These are phyloP conservation scores for Fraxinus anomala DNA, from an alignment of 257 asterid genomes.

Conservation along the genomic window DNA sequence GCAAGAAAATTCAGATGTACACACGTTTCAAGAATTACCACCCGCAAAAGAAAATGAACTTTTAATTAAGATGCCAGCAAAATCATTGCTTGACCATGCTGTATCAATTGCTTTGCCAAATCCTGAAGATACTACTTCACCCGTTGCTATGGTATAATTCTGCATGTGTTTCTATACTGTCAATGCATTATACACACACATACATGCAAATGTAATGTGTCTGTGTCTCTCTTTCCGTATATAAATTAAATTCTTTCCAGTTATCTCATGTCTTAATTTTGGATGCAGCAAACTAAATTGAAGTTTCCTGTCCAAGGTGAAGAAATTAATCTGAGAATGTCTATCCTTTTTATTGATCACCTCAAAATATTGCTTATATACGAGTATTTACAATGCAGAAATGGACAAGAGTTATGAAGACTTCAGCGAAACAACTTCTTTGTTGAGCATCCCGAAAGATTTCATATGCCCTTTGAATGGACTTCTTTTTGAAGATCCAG, in stretches of 20 bases:
- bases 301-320: conserved; percentile 45
- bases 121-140: conserved; percentile 23
- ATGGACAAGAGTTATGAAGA: conserved; percentile 25
- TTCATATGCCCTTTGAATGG: conserved; percentile 70
- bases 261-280: conserved; percentile 16
- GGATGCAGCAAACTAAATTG: conserved; percentile 44
- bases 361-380: conserved; percentile 3
- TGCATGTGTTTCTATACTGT: not conserved
- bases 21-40: conserved; percentile 20
- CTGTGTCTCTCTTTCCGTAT: too few relatives aligned
- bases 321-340: not conserved
- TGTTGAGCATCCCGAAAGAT: conserved; percentile 53
- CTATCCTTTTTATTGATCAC: not conserved
- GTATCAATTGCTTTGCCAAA: conserved; percentile 17
- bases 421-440: conserved; percentile 24
- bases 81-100: conserved; percentile 29
- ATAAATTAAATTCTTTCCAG: conserved; percentile 2
- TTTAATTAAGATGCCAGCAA: conserved; percentile 32
- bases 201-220: too few relatives aligned
- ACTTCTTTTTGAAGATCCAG: conserved; percentile 64
- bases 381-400: conserved; percentile 35
- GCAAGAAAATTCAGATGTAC: conserved; percentile 23
- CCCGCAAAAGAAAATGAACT: conserved; percentile 29
- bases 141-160: conserved; percentile 28
- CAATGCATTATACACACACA: not conserved